Conservation (phyloP, 371 early-diverging fungal genomes). For the Mortierella sp. region DNA sequence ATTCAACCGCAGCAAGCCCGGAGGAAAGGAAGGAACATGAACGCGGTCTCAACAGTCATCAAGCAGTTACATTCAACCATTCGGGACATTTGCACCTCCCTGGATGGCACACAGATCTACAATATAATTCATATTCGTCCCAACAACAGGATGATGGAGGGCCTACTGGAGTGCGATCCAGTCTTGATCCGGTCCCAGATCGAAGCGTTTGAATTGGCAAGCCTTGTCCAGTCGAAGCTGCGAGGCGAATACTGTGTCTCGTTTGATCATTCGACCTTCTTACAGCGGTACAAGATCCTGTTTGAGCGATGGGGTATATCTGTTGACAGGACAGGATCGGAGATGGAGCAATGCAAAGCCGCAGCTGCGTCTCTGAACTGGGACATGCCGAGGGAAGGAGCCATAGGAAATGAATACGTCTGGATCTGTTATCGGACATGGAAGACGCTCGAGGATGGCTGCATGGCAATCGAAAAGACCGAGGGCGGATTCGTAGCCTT, state of each 20-base stretch:
- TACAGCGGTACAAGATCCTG: conserved; percentile 37
- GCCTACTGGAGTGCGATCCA: conserved; percentile 44
- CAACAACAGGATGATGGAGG: conserved; percentile 69
- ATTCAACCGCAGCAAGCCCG: conserved; percentile 31
- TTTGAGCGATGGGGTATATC: conserved; percentile 25
- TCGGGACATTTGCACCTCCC: conserved; percentile 76
- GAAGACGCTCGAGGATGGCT: conserved; percentile 36
- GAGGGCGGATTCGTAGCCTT: conserved; percentile 26
- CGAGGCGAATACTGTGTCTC: conserved; percentile 43
- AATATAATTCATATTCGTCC: conserved; percentile 87
- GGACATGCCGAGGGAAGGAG: conserved; percentile 37
- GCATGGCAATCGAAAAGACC: conserved; percentile 27
- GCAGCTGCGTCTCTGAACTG: conserved; percentile 9
- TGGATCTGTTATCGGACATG: conserved; percentile 31
- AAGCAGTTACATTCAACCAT: conserved; percentile 78
- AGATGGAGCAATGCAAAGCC: conserved; percentile 25
- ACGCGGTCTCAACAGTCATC: conserved; percentile 71
- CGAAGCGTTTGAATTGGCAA: conserved; percentile 26
- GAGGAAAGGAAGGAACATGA: conserved; percentile 27
- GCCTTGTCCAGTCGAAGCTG: conserved; percentile 36
- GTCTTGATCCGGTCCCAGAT: conserved; percentile 48
- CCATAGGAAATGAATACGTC: conserved; percentile 37
- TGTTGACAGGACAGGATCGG: conserved; percentile 12
- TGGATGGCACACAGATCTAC: conserved; percentile 85
- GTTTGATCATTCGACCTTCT: conserved; percentile 36